Conservation (phyloP, 140 eudicot species). For the Stevia rebaudiana region DNA sequence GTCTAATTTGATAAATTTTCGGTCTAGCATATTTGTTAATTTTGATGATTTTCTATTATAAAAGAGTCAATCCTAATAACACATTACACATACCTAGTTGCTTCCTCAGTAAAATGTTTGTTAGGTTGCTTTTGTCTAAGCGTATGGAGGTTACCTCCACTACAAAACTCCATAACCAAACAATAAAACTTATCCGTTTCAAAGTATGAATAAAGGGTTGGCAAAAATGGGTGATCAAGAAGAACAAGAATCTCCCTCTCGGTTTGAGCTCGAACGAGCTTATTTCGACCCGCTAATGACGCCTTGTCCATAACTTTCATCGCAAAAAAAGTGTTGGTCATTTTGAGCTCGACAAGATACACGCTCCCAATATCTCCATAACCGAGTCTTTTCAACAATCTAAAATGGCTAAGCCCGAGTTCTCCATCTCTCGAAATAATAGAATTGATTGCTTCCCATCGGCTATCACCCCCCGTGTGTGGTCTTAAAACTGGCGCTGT, state of each 20-base stretch:
- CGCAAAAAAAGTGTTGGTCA: constrained; percentile 52
- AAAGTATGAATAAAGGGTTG: constrained; percentile 52
- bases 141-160: constrained; percentile 76
- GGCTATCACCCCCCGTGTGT: constrained; percentile 54
- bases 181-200: constrained; percentile 61
- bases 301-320: constrained; percentile 62
- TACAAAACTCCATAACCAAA: constrained; percentile 75
- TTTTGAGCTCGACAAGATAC: constrained; percentile 58
- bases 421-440: constrained; percentile 34
- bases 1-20: too few species aligned
- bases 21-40: too few species aligned
- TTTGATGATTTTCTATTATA: too few species aligned
- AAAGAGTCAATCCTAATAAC: too few species aligned
- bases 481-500: constrained; percentile 38
- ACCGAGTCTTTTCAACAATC: constrained; percentile 57
- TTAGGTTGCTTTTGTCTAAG: constrained; percentile 72
- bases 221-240: constrained; percentile 72
- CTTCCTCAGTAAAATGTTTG: constrained; percentile 68
- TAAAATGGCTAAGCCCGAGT: constrained; percentile 56
- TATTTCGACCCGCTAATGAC: constrained; percentile 58
- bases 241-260: constrained; percentile 65
- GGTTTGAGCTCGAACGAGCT: constrained; percentile 59
- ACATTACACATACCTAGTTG: constrained; percentile 57
- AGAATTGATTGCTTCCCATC: constrained; percentile 66
- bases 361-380: constrained; percentile 80